Percentiles rank a stretch among this genome's conserved stretches.
phyloP scores from a whole-genome alignment of 192 early-diverging fungal species.

The Gigaspora rosea region DNA sequence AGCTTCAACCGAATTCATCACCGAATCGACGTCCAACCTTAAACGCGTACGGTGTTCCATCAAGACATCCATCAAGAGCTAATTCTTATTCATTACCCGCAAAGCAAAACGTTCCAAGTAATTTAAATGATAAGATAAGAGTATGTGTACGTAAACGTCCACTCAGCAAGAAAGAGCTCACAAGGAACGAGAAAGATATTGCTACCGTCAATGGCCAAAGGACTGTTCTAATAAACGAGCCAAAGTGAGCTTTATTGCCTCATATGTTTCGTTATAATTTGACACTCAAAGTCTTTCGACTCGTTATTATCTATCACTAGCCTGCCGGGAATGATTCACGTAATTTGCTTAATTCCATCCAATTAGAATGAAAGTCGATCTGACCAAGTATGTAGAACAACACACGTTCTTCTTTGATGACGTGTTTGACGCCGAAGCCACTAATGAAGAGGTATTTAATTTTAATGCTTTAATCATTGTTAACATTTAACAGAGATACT shows the following conservation, averaged over 20 bases:
- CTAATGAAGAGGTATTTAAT: conserved; percentile 74
- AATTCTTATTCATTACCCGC: conserved; percentile 36
- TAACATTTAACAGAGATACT: not conserved
- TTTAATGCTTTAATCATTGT: not conserved
- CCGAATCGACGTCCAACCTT: conserved; percentile 43
- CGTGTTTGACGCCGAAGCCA: conserved; percentile 81
- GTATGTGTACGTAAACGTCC: conserved; percentile 98
- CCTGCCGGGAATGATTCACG: not conserved
- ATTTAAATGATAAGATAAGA: conserved; percentile 84
- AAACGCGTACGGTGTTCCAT: conserved; percentile 78
- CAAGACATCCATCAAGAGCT: conserved; percentile 33
- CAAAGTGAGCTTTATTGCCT: conserved; percentile 65
- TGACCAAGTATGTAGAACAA: conserved; percentile 94
- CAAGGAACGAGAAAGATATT: conserved; percentile 84
- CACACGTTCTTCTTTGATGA: conserved; percentile 97
- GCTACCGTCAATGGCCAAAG: conserved; percentile 65
- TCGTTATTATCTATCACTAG: not conserved
- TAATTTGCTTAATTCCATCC: not conserved
- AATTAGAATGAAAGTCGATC: conserved; percentile 83
- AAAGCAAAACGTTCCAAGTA: conserved; percentile 36
- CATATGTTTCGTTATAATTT: not conserved
- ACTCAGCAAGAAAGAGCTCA: conserved; percentile 83
- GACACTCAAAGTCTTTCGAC: not conserved
- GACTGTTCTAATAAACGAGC: conserved; percentile 86
- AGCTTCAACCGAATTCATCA: conserved; percentile 38